Conservation (phyloP, 257 asterid genomes). For the Solanum lycopersicoides region DNA sequence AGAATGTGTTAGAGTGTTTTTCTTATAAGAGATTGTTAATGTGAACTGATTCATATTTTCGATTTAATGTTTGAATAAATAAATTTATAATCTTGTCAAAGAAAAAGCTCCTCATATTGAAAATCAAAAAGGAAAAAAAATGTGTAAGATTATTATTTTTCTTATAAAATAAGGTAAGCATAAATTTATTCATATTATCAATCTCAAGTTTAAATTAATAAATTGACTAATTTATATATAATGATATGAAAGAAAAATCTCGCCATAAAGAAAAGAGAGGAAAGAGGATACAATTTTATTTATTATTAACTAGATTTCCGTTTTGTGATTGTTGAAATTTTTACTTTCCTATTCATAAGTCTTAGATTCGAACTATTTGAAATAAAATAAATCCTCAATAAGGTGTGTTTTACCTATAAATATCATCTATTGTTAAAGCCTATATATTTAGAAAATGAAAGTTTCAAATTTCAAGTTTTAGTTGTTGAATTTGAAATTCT, state of each 20-base stretch:
- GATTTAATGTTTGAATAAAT: neutral
- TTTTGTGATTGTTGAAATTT: neutral
- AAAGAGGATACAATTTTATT: neutral
- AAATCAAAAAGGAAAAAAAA: neutral
- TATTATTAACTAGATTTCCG: neutral
- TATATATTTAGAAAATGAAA: neutral
- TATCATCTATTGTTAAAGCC: neutral
- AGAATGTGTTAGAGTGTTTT: neutral
- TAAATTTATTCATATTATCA: too few relatives aligned
- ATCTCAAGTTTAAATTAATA: too few relatives aligned
- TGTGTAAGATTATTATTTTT: too few relatives aligned
- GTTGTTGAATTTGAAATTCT: neutral
- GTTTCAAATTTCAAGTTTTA: neutral
- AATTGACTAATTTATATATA: neutral
- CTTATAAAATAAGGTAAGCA: too few relatives aligned
- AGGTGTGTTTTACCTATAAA: neutral
- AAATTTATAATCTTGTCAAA: neutral
- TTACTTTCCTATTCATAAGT: accelerated
- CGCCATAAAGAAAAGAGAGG: neutral
- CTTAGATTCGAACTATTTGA: neutral
- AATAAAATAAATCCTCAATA: neutral
- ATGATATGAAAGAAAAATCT: neutral
- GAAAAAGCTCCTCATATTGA: neutral
- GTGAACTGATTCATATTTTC: neutral
- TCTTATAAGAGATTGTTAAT: neutral